These are phyloP conservation scores for Phallus indusiatus DNA, from an alignment of 768 basidiomycete species.

Conservation along the genomic window DNA sequence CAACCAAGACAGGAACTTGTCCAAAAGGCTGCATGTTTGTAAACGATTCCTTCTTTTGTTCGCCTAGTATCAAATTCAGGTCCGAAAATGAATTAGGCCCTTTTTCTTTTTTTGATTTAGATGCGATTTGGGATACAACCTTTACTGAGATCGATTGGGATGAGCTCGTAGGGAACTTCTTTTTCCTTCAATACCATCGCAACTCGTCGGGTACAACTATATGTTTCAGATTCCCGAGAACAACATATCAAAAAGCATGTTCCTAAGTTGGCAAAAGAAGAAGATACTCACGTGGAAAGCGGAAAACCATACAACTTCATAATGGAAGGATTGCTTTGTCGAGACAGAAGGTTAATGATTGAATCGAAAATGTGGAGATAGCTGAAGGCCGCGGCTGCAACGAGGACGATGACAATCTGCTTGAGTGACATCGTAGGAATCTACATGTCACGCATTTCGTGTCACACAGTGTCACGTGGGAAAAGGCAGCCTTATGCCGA, in stretches of 20 bases:
- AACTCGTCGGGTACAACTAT: conserved; percentile 45
- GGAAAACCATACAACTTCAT: not conserved
- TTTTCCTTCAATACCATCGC: conserved; percentile 45
- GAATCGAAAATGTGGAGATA: not conserved
- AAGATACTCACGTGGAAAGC: not conserved
- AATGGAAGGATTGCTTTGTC: not conserved
- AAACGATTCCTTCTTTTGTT: conserved; percentile 10
- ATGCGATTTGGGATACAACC: not conserved
- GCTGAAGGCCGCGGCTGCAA: not conserved
- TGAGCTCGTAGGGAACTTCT: conserved; percentile 43
- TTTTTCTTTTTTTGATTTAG: not conserved
- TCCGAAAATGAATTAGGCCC: not conserved
- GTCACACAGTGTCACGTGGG: not conserved
- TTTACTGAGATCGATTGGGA: conserved; percentile 32
- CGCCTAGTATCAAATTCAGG: not conserved
- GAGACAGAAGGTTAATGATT: not conserved
- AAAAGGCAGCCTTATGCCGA: not conserved
- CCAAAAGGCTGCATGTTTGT: not conserved
- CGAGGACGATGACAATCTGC: not conserved
- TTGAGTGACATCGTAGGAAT: not conserved
- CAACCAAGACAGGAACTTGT: not conserved
- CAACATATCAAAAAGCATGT: too few relatives aligned
- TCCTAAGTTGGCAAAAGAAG: too few relatives aligned
- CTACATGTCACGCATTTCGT: not conserved
- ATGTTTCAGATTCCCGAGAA: conserved; percentile 13